Percentiles rank a stretch among this genome's conserved stretches.
phyloP scores from a whole-genome alignment of 2,329 filamentous ascomycete species.

The Cladosporium sp. region DNA sequence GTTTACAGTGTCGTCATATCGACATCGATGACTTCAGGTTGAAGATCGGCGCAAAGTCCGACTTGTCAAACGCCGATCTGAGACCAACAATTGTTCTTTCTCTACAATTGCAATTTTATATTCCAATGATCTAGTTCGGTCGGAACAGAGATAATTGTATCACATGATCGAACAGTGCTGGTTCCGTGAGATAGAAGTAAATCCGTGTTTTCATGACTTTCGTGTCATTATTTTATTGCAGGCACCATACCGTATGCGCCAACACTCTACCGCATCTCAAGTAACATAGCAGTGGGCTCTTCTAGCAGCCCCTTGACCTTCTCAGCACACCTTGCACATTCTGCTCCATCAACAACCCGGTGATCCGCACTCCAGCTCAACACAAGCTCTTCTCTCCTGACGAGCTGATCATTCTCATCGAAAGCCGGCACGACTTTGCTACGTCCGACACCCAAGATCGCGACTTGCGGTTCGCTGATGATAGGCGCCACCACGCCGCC shows the following conservation, averaged over 20 bases:
- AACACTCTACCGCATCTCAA: slow-evolving; percentile 65
- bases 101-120: neutral
- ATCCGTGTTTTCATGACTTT: neutral
- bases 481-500: slow-evolving; percentile 90
- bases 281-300: slow-evolving; percentile 81
- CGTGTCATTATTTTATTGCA: neutral
- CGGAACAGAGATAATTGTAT: neutral
- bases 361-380: slow-evolving; percentile 98
- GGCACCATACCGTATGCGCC: neutral
- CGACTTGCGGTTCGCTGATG: slow-evolving; percentile 86
- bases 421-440: slow-evolving; percentile 82
- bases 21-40: slow-evolving; percentile 13
- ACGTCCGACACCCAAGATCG: slow-evolving; percentile 85
- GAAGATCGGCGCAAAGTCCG: neutral
- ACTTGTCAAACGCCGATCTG: slow-evolving; percentile 1
- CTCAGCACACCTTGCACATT: slow-evolving; percentile 87
- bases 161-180: neutral
- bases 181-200: neutral
- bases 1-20: slow-evolving; percentile 12
- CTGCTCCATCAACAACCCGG: slow-evolving; percentile 89
- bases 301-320: slow-evolving; percentile 76
- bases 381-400: slow-evolving; percentile 78
- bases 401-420: slow-evolving; percentile 54
- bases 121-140: neutral
- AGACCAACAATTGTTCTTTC: neutral